phyloP scores from a whole-genome alignment of 495 filamentous ascomycete genomes.

The Letharia columbiana region DNA sequence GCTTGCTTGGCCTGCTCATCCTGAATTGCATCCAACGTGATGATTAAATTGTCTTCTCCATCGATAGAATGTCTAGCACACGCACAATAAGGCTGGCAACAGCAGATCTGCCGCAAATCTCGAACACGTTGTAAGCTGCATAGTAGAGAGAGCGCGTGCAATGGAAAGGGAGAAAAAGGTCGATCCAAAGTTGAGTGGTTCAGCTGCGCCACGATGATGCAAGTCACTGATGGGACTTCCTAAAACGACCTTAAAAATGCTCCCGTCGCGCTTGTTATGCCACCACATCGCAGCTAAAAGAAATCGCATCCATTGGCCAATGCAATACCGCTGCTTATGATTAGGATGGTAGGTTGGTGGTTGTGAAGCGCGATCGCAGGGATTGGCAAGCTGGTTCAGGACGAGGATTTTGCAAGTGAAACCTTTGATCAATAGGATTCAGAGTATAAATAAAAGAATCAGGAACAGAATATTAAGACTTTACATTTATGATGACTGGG shows the following conservation, averaged over 20 bases:
- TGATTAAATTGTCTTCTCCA: too few relatives aligned
- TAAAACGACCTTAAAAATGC: background rate
- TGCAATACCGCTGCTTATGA: background rate
- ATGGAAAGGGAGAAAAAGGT: conserved; percentile 5
- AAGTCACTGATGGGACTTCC: conserved; percentile 4
- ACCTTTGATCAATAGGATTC: too few relatives aligned
- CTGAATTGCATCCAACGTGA: too few relatives aligned
- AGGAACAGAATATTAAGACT: background rate
- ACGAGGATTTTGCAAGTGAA: background rate
- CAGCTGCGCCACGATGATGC: conserved; percentile 19
- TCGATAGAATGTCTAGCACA: too few relatives aligned
- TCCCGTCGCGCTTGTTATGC: conserved; percentile 4
- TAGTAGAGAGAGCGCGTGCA: conserved; percentile 6
- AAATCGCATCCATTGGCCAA: conserved; percentile 8
- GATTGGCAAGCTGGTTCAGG: too few relatives aligned
- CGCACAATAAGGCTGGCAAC: background rate
- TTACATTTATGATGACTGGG: background rate
- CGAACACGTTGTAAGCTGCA: background rate
- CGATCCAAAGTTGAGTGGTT: conserved; percentile 12
- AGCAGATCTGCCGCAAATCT: background rate
- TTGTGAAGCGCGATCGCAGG: too few relatives aligned
- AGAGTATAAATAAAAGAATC: too few relatives aligned
- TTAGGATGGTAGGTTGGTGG: background rate
- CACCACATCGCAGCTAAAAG: conserved; percentile 9
- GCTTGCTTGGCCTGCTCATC: too few relatives aligned